Conservation (phyloP, 345 rosid species). For the Aethionema arabicum region DNA sequence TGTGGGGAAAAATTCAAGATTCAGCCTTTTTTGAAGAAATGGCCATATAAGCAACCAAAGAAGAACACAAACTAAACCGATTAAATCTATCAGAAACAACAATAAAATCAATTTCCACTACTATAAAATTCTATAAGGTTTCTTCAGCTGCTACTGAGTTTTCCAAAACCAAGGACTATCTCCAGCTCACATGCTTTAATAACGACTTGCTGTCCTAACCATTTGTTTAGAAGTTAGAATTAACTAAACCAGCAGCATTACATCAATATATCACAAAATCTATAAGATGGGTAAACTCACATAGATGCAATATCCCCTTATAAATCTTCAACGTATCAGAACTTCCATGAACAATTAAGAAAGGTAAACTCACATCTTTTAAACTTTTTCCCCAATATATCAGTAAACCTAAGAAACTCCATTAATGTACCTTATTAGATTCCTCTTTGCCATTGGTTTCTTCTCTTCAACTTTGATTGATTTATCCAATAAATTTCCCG, state of each 20-base stretch:
- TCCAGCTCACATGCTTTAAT: conserved; percentile 75
- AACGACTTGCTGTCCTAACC: conserved; percentile 76
- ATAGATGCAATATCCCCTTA: too few species aligned
- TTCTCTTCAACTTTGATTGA: conserved; percentile 69
- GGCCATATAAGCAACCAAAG: background rate
- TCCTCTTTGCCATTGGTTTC: conserved; percentile 50
- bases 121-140: too few species aligned
- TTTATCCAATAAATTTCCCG: conserved; percentile 55
- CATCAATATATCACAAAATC: too few species aligned
- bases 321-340: conserved; percentile 41
- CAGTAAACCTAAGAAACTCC: conserved; percentile 72
- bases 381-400: conserved; percentile 46
- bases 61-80: background rate
- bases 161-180: conserved; percentile 67
- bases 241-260: conserved; percentile 8
- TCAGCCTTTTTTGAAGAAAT: background rate
- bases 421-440: conserved; percentile 71
- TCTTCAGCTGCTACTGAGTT: too few species aligned
- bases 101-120: too few species aligned
- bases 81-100: background rate
- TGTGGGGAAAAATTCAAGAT: too few species aligned
- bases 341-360: conserved; percentile 67
- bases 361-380: conserved; percentile 56
- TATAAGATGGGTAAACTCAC: too few species aligned
- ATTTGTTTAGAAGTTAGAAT: conserved; percentile 15